phyloP scores from a whole-genome alignment of 441 rosid species.

The Syzygium malaccense region DNA sequence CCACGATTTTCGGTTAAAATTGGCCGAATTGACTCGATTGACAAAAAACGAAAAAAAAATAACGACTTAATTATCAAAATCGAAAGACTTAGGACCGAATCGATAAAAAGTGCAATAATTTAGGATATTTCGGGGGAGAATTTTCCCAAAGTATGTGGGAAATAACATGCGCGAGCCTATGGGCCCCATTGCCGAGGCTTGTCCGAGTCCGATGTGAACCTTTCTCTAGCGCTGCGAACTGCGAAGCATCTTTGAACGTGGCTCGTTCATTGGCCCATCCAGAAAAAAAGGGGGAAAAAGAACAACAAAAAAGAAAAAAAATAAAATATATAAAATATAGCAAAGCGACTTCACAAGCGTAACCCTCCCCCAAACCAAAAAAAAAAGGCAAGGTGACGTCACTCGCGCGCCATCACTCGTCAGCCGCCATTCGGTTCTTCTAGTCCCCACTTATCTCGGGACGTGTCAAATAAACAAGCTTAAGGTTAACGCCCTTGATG shows the following conservation, averaged over 20 bases:
- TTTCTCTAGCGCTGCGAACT: neutral
- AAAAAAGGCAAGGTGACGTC: neutral
- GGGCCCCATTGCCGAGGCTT: neutral
- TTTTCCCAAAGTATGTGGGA: neutral
- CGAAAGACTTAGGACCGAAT: too few relatives aligned
- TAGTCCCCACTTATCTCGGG: neutral
- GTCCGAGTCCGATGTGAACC: neutral
- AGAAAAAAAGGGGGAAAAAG: neutral
- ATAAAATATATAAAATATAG: neutral
- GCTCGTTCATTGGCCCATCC: neutral
- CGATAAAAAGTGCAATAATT: too few relatives aligned
- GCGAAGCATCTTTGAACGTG: neutral
- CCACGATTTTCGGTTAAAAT: too few relatives aligned
- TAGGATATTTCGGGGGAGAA: too few relatives aligned
- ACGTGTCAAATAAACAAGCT: neutral
- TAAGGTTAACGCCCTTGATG: neutral
- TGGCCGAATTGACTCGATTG: accelerated
- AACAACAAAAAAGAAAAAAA: neutral
- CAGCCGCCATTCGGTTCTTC: neutral
- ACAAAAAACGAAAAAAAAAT: too few relatives aligned
- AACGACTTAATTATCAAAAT: too few relatives aligned
- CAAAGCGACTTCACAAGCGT: neutral
- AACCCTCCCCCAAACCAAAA: neutral
- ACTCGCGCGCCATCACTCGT: neutral
- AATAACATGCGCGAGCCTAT: neutral